Percentiles rank a stretch among this genome's conserved stretches.
These are phyloP conservation scores for Flaveria bidentis DNA, from an alignment of 129 eudicot genomes.

Conservation along the genomic window DNA sequence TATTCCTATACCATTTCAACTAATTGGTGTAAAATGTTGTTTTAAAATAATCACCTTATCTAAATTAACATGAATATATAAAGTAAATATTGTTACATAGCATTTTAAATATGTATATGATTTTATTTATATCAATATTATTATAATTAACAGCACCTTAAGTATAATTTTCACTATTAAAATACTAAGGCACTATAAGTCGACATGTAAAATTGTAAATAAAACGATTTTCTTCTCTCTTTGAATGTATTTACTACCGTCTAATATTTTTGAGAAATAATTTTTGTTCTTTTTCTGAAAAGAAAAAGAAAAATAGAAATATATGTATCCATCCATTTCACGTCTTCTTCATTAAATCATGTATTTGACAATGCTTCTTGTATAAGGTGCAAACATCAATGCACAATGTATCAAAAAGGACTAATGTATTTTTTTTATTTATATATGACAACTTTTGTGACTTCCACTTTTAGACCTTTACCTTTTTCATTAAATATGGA, in stretches of 20 bases:
- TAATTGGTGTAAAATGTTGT: too few relatives aligned
- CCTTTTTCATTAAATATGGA: slow-evolving; percentile 6
- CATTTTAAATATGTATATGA: too few relatives aligned
- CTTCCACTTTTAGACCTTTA: slow-evolving; percentile 10
- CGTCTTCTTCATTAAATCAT: slow-evolving; percentile 1
- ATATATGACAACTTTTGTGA: slow-evolving; percentile 12
- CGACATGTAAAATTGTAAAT: not conserved
- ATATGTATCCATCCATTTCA: not conserved
- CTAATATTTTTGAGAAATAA: too few relatives aligned
- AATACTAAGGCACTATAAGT: not conserved
- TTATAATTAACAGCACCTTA: not conserved
- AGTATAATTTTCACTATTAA: not conserved
- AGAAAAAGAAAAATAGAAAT: not conserved
- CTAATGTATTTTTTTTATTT: not conserved
- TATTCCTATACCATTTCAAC: too few relatives aligned
- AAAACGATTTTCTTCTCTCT: too few relatives aligned
- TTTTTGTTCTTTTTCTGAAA: not conserved
- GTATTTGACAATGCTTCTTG: not conserved
- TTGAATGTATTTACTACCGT: too few relatives aligned
- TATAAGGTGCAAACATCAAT: not conserved
- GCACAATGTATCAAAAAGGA: not conserved
- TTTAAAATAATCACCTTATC: too few relatives aligned
- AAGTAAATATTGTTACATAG: too few relatives aligned
- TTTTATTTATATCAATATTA: too few relatives aligned
- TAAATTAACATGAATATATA: too few relatives aligned